A percentile compares a stretch with the other conserved stretches of the same genome.
These are phyloP conservation scores for Sporothrix mexicana DNA, from an alignment of 2,329 filamentous ascomycete species.

Conservation along the genomic window DNA sequence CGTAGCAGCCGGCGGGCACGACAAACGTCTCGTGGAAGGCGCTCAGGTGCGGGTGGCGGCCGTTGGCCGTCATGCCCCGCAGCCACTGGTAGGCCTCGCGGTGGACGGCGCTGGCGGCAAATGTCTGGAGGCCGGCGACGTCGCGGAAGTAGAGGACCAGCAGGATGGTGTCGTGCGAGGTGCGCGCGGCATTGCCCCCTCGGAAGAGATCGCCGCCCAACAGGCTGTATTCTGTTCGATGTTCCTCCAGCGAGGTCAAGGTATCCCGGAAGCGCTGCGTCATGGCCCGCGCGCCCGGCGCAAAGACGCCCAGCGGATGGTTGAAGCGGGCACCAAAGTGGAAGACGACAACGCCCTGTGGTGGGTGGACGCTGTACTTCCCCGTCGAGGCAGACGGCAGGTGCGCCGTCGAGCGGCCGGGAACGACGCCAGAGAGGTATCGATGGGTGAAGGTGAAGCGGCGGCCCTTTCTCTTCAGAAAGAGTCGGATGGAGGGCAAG, in stretches of 20 bases:
- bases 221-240: slow-evolving; percentile 51
- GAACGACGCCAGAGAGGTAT: slow-evolving; percentile 42
- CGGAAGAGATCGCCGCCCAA: slow-evolving; percentile 53
- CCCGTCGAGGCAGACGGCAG: slow-evolving; percentile 39
- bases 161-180: slow-evolving; percentile 36
- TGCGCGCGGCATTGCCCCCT: slow-evolving; percentile 36
- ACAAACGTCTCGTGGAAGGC: slow-evolving; percentile 39
- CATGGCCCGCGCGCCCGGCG: slow-evolving; percentile 52
- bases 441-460: slow-evolving; percentile 36
- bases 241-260: slow-evolving; percentile 42
- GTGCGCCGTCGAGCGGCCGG: slow-evolving; percentile 46
- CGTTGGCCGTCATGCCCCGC: not conserved
- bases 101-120: slow-evolving; percentile 36
- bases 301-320: slow-evolving; percentile 56
- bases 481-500: slow-evolving; percentile 31
- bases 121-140: slow-evolving; percentile 36
- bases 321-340: slow-evolving; percentile 54
- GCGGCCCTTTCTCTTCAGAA: not conserved
- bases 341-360: slow-evolving; percentile 45
- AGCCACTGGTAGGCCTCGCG: slow-evolving; percentile 35
- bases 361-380: not conserved
- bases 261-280: slow-evolving; percentile 49
- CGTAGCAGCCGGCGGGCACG: slow-evolving; percentile 35
- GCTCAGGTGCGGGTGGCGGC: slow-evolving; percentile 31
- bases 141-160: slow-evolving; percentile 38